Conservation (phyloP, 2,329 filamentous ascomycete genomes). For the Proliferodiscus dingleyae region DNA sequence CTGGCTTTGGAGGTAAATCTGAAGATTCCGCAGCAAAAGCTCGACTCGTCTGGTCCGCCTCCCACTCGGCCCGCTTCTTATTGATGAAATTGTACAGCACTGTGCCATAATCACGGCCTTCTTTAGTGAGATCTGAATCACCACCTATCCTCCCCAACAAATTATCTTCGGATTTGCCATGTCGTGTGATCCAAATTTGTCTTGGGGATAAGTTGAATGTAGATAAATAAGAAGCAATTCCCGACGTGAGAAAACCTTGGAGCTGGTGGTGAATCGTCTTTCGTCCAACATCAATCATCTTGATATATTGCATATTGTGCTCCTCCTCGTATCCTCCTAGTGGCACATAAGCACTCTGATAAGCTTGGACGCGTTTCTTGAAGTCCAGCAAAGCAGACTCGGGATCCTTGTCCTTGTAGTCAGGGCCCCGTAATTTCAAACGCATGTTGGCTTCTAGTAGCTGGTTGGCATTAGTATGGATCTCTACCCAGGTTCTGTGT, state of each 20-base stretch:
- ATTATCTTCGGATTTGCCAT: constrained; percentile 89
- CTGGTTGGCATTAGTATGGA: constrained; percentile 29
- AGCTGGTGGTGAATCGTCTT: constrained; percentile 90
- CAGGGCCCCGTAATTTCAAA: constrained; percentile 88
- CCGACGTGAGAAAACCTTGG: constrained; percentile 84
- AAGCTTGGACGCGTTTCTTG: constrained; percentile 84
- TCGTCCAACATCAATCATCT: constrained; percentile 94
- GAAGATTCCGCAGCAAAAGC: constrained; percentile 59
- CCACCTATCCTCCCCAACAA: constrained; percentile 84
- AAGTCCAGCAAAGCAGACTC: constrained; percentile 81
- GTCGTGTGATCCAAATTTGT: constrained; percentile 97
- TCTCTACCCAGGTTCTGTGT: not conserved
- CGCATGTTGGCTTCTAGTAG: constrained; percentile 96
- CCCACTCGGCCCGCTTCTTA: constrained; percentile 74
- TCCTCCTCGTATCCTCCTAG: constrained; percentile 88
- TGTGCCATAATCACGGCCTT: constrained; percentile 73
- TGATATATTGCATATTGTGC: constrained; percentile 85
- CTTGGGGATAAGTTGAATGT: constrained; percentile 95
- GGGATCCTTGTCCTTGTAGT: constrained; percentile 93
- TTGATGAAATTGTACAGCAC: constrained; percentile 82
- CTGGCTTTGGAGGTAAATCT: constrained; percentile 81
- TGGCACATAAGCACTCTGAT: constrained; percentile 90
- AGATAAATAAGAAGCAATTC: constrained; percentile 89
- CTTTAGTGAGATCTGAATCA: constrained; percentile 76
- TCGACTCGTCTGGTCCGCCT: constrained; percentile 74